phyloP scores from a whole-genome alignment of 202 grass and related monocot genomes.

The Schoenoplectus triqueter region DNA sequence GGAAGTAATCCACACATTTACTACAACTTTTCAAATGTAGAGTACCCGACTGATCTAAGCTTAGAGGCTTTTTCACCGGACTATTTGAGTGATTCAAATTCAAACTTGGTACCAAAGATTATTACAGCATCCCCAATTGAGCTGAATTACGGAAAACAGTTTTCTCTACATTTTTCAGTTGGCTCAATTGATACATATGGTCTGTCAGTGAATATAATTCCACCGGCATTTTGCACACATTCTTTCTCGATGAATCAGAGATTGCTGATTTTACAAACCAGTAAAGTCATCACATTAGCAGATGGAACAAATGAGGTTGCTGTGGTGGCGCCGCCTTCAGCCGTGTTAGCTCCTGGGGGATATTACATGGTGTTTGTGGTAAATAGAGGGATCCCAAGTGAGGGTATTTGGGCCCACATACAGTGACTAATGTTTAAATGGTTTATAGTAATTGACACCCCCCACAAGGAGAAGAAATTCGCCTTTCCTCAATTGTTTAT shows the following conservation, averaged over 20 bases:
- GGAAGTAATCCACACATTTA: slow-evolving; percentile 84
- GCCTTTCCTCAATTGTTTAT: neutral
- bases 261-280: slow-evolving; percentile 52
- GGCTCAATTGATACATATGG: neutral
- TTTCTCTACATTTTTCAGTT: slow-evolving; percentile 51
- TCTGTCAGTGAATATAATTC: slow-evolving; percentile 57
- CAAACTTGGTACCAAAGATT: slow-evolving; percentile 49
- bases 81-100: slow-evolving; percentile 58
- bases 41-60: slow-evolving; percentile 84
- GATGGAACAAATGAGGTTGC: slow-evolving; percentile 35
- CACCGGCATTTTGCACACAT: slow-evolving; percentile 82
- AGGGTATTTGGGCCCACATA: slow-evolving; percentile 70
- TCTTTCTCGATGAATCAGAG: slow-evolving; percentile 91
- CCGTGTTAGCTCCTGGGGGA: slow-evolving; percentile 65
- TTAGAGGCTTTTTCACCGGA: slow-evolving; percentile 77
- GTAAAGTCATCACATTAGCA: neutral
- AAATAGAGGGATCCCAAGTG: slow-evolving; percentile 60
- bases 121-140: slow-evolving; percentile 29
- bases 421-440: slow-evolving; percentile 24
- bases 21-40: slow-evolving; percentile 76
- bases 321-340: slow-evolving; percentile 49
- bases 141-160: slow-evolving; percentile 41
- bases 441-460: too few relatives aligned
- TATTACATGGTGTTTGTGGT: slow-evolving; percentile 94
- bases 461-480: neutral